phyloP scores from a whole-genome alignment of 2,329 filamentous ascomycete species.

The Trichoderma harzianum region DNA sequence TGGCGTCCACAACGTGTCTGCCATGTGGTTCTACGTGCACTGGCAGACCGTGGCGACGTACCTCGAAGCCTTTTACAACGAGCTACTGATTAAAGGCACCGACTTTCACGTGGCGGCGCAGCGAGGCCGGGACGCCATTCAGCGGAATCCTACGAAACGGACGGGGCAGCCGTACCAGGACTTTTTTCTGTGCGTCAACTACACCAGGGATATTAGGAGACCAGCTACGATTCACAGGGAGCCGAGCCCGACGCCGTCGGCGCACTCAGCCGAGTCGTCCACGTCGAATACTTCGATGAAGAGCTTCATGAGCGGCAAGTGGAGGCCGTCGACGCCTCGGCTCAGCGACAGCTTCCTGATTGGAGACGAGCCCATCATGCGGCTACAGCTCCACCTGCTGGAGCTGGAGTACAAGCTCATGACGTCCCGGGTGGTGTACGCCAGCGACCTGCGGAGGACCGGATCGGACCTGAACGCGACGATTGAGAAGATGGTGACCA shows the following conservation, averaged over 20 bases:
- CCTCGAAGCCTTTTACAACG: constrained; percentile 28
- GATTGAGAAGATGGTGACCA: constrained; percentile 27
- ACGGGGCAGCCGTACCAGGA: constrained; percentile 25
- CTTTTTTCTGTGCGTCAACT: constrained; percentile 33
- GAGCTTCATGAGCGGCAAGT: constrained; percentile 22
- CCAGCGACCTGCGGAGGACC: constrained; percentile 26
- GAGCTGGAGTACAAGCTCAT: constrained; percentile 31
- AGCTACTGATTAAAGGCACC: constrained; percentile 26
- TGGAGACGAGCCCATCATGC: constrained; percentile 27
- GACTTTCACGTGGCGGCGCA: constrained; percentile 31
- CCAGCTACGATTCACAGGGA: constrained; percentile 21
- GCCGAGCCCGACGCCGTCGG: constrained; percentile 24
- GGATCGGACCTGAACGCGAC: constrained; percentile 24
- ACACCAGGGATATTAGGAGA: constrained; percentile 23
- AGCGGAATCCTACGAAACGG: constrained; percentile 23
- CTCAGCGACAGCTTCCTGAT: constrained; percentile 24
- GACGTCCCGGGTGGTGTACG: constrained; percentile 29
- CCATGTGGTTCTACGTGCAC: constrained; percentile 32
- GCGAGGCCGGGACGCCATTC: constrained; percentile 27
- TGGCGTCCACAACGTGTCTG: constrained; percentile 28
- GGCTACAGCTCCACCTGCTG: constrained; percentile 28
- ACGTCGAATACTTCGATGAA: constrained; percentile 24
- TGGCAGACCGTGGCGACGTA: constrained; percentile 29
- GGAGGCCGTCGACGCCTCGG: constrained; percentile 24
- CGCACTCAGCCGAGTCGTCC: constrained; percentile 24